Base-by-base conservation (phyloP, 2,329 filamentous ascomycete species). In the Clarireedia hainanense region DNA sequence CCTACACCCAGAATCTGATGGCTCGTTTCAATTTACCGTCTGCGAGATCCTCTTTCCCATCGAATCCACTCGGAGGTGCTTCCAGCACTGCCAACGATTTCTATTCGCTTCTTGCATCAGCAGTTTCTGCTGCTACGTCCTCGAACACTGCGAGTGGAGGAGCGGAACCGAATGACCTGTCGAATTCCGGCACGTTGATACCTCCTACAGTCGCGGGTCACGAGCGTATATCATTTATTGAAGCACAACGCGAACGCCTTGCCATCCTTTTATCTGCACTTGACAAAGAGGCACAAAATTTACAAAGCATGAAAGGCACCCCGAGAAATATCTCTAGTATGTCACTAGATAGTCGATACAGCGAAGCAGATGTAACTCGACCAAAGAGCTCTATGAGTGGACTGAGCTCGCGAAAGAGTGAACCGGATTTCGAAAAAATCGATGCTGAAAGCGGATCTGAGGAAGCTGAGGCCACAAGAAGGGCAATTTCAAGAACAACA, bases 381-480 rank as follows among this genome's bases (percentile, higher is more conserved):
- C 63, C 61, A 49, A 65, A 53, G 55, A 67, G 63, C 39, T 57
- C 63, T 5, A 53, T 71, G 64, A 80, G 78, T 59, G 82, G 76
- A 3, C 73, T 95, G 65, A 86, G 82, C 64, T 92, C 92, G 74
- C 92, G 88, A 67, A 84, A 84, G 61, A 95, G 89, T 69, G 91
- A 96, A 68, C 82, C 81, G 20, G 92, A 95, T 64, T 96, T 96
- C 67, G 91, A 95, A 67, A 88, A 89, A 69, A 89, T 95, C 63
- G 88, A 94, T 60, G 83, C 85, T 36, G 87, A 91, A 67, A 86
- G 84, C 65, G 79, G 78, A 9, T 74, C 74, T 26, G 84, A 81
- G 66, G 80, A 81, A 47, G 76, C 74, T 34, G 75, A 64, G 9
- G 65, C 64, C 17, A 65, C 30, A 14, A 58, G 58, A 26, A 55